Base-by-base conservation (phyloP, 1,284 basidiomycete genomes). In the Moniliella sp. region DNA sequence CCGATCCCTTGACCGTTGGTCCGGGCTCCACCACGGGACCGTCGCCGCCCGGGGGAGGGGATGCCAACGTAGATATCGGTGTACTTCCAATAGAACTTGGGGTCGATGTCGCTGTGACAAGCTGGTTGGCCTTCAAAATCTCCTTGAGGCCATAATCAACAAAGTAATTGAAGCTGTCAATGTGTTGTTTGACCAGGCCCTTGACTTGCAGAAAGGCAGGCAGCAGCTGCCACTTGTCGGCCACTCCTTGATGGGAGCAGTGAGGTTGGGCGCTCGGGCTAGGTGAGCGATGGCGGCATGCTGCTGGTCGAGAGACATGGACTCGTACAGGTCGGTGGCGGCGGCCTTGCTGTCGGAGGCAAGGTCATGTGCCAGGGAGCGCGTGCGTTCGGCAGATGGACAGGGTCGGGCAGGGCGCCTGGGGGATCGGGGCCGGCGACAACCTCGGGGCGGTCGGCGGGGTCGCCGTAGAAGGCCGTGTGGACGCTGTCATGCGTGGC, bases 81-180 rank as follows among this genome's bases (percentile, higher is more conserved):
- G 65, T 97, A 99, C 52, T 84, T 83, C 53, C 97, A 74, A 75
- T 79, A 93, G 64, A 94, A 94, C 29, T 78, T 74, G 5, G 88
- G 91, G 62, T 97, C 86, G 45, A 94, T 82, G 50, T 97, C 91
- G 86, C 94, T 36, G 54, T 58, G 40, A 53, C 48, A 27, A 46
- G 46, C 32, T 55, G 50, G 37, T 56, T 56, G 16, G 48, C 48
- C 31, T 53, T 49, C 34, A 62, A 74, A 50, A 99, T 94, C 50
- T 88, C 88, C 62, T 86, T 88, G 34, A 58, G 48, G 32, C 53
- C 55, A 23, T 80, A 76, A 54, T 97, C 80, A 50, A 97, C 82
- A 61, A 99, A 97, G 64, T 94, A 91, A 66, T 99, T 97, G 74
- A 91, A 99, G 5, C 86, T 94, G 63, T 99, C 93, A 49, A 97